Evolutionary conservation across 208 protist genomes (phyloP).

Genomic region (Willaertia magna): DNA sequence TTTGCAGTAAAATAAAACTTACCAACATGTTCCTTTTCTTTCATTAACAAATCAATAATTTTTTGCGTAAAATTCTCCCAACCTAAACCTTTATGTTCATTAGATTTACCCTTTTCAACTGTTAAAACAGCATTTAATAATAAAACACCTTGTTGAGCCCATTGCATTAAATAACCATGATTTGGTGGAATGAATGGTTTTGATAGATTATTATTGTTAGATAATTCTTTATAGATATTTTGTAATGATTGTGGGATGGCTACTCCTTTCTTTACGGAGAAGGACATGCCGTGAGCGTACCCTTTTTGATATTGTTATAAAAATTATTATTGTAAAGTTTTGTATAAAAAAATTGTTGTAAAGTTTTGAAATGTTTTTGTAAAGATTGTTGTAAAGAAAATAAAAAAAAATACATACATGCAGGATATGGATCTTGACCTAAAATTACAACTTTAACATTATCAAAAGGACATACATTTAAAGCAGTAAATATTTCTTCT

Average conservation of each 20-base stretch:
- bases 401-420: not conserved
- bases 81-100: conserved; percentile 74
- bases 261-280: conserved; percentile 80
- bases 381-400: too few relatives aligned
- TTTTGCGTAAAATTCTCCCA: conserved; percentile 88
- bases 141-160: conserved; percentile 89
- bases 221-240: conserved; percentile 93
- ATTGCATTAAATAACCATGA: conserved; percentile 81
- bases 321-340: too few relatives aligned
- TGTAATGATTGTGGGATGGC: conserved; percentile 55
- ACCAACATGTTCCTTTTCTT: conserved; percentile 35
- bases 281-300: conserved; percentile 89
- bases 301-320: too few relatives aligned
- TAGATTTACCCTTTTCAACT: conserved; percentile 70
- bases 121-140: conserved; percentile 90
- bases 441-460: conserved; percentile 81
- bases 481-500: conserved; percentile 64
- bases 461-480: conserved; percentile 71
- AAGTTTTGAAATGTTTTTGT: not conserved
- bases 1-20: too few relatives aligned
- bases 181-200: conserved; percentile 54
- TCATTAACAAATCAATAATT: conserved; percentile 63
- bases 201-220: conserved; percentile 41
- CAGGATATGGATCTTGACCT: conserved; percentile 89
- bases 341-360: too few relatives aligned